Base-by-base conservation (phyloP, 2,329 filamentous ascomycete genomes). In the Botrytis fragariae region DNA sequence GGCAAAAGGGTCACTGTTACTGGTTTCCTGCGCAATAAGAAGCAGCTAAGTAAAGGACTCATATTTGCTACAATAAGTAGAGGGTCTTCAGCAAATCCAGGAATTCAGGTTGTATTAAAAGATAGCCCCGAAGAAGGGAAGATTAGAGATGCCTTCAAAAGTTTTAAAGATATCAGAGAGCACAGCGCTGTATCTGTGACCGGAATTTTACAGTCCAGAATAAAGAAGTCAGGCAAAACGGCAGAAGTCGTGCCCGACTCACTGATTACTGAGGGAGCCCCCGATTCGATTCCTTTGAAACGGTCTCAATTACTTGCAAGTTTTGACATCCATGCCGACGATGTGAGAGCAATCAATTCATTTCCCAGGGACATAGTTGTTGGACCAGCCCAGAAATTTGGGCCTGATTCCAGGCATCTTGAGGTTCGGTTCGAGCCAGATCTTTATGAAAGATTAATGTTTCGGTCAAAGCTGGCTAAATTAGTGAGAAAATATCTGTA, bases 351-450 rank as follows among this genome's bases (percentile, higher is more conserved):
- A 69, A 86, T 98, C 6, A 95, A 95, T 77, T 83, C 87, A 0
- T 93, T 97, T 72, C 89, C 92, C 0, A 88, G 88, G 61, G 89
- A 95, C 75, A 90, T 97, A 73, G 91, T 96, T 74, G 89, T 97
- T 75, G 92, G 91, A 2, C 84, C 90, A 25, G 90, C 92, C 65
- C 77, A 92, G 2, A 86, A 90, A 0, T 97, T 96, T 79, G 87
- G 92, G 0, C 89, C 91, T 0, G 88, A 92, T 67, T 88, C 92
- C 73, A 90, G 96, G 35, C 93, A 98, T 82, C 84, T 98, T 29
- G 94, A 98, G 78, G 86, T 99, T 62, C 90, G 95, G 44, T 95
- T 93, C 71, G 90, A 94, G 72, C 81, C 84, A 12, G 83, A 87
- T 32, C 84, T 98, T 7, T 88, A 89, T 35, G 83, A 91, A 1